These are phyloP conservation scores for Colletotrichum horii DNA, from an alignment of 2,329 filamentous ascomycete species.

Conservation along the genomic window DNA sequence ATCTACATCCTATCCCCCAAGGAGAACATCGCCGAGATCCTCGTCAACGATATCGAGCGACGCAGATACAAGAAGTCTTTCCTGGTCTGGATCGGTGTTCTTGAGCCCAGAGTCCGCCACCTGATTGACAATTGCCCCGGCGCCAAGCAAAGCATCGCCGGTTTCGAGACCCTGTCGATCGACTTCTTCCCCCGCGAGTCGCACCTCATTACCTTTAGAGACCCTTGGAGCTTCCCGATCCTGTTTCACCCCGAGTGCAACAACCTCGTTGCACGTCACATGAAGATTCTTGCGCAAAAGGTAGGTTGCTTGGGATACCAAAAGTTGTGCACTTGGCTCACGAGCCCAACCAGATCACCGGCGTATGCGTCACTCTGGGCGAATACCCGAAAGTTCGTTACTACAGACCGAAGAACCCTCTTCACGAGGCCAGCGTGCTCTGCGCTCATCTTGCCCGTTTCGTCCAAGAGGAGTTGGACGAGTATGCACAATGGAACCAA, in stretches of 20 bases:
- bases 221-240: slow-evolving; percentile 94
- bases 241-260: slow-evolving; percentile 93
- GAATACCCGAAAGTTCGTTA: slow-evolving; percentile 95
- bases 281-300: slow-evolving; percentile 88
- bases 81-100: slow-evolving; percentile 83
- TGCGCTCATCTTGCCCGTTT: slow-evolving; percentile 89
- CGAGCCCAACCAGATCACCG: slow-evolving; percentile 66
- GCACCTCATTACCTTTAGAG: slow-evolving; percentile 87
- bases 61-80: slow-evolving; percentile 80
- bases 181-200: slow-evolving; percentile 93
- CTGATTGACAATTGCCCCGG: slow-evolving; percentile 75
- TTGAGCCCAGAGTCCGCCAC: slow-evolving; percentile 73
- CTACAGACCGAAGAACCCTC: slow-evolving; percentile 75
- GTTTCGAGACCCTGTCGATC: slow-evolving; percentile 82
- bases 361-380: slow-evolving; percentile 88
- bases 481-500: slow-evolving; percentile 82
- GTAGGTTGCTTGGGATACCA: slow-evolving; percentile 48
- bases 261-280: slow-evolving; percentile 78
- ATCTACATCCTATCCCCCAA: slow-evolving; percentile 90
- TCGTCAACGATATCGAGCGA: slow-evolving; percentile 90
- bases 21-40: slow-evolving; percentile 88
- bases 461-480: slow-evolving; percentile 88
- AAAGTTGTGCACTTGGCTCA: slow-evolving; percentile 14
- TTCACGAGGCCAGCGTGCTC: slow-evolving; percentile 87
- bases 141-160: slow-evolving; percentile 76